Evolutionary conservation across 805 yeast genomes (phyloP), one percentile per base, ranked within the genome.

Genomic region (Saccharomycopsis oosterbeekiorum): DNA sequence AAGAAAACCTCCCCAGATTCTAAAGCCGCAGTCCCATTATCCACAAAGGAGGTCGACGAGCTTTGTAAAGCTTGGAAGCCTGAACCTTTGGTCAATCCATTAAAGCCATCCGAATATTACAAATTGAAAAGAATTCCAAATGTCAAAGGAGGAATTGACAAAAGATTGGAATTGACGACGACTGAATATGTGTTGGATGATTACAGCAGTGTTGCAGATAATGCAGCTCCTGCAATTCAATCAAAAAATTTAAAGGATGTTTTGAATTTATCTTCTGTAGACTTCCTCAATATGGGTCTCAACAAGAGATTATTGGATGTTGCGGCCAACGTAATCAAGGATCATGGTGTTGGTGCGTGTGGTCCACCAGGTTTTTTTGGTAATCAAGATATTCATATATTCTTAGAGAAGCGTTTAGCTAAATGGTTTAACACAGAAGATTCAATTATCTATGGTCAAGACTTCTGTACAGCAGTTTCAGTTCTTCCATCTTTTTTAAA

Each of bases 351-450:
- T 58, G 99, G 99, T 65, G 93, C 97, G 0, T 94, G 99, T 77
- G 97, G 98, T 50, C 98, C 99, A 4, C 96, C 97, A 53, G 96
- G 96, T 61, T 94, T 94, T 69, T 94, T 92, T 72, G 99, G 99
- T 64, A 88, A 91, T 63, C 97, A 91, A 73, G 97, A 91, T 70
- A 90, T 85, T 54, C 99, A 94, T 70, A 85, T 84, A 60, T 80
- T 86, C 67, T 78, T 89, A 61, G 96, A 91, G 71, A 84, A 83
- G 67, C 87, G 84, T 64, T 74, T 94, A 63, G 84, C 97, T 12
- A 71, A 76, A 39, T 93, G 84, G 69, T 82, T 93, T 66, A 90
- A 87, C 29, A 81, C 89, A 2, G 96, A 89, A 65, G 80, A 80
- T 60, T 84, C 90, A 56, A 89, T 94, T 60, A 75, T 93, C 54